Base-by-base conservation (phyloP, 139 green algal species). In the Trebouxia sp. region DNA sequence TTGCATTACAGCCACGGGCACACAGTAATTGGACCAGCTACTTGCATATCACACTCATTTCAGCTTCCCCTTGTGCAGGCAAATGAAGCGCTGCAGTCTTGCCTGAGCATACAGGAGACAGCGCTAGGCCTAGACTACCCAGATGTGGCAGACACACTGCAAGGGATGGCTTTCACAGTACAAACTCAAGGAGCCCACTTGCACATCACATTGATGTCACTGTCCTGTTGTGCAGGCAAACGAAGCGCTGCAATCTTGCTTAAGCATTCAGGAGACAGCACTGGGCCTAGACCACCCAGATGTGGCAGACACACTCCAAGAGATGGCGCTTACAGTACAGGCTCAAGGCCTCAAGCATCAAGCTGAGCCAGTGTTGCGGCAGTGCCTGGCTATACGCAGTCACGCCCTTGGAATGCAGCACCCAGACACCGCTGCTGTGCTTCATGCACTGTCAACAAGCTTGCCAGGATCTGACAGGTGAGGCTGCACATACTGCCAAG, bases 331-430 rank as follows among this genome's bases (percentile, higher is more conserved):
- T 8, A 72, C 62, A 0, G 3, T 45, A 17, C 32, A 72, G 43
- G 32, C 62, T 41, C 62, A 72, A 35, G 62, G 62, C 0, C 32
- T 72, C 20, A 42, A 72, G 17, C 32, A 43, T 5, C 32, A 45
- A 3, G 62, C 62, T 30, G 62, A 72, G 62, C 62, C 62, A 45
- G 62, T 72, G 62, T 35, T 72, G 32, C 42, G 62, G 62, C 62
- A 72, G 32, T 72, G 62, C 62, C 11, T 72, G 62, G 62, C 62
- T 15, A 72, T 72, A 32, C 42, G 62, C 12, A 72, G 62, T 24
- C 62, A 72, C 28, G 62, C 62, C 12, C 32, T 72, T 14, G 62
- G 62, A 17, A 72, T 72, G 62, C 62, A 72, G 11, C 62, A 72
- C 32, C 62, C 62, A 11, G 32, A 72, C 6, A 72, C 62, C 28